A percentile compares a stretch with the other conserved stretches of the same genome.
phyloP scores from a whole-genome alignment of 1,284 basidiomycete genomes.

The Puccinia triticina region DNA sequence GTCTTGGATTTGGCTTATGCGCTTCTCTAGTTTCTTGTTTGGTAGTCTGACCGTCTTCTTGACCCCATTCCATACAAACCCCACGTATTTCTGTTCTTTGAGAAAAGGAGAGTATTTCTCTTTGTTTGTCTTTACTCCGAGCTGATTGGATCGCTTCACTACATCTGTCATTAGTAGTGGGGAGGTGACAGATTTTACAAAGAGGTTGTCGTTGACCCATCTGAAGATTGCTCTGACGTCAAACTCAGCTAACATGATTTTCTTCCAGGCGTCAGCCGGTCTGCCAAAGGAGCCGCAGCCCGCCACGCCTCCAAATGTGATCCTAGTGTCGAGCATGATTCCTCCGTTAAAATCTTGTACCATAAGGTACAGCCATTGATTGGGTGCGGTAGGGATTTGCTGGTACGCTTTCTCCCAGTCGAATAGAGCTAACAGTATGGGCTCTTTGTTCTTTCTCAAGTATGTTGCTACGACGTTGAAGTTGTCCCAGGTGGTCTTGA shows the following conservation, averaged over 20 bases:
- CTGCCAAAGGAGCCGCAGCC: slow-evolving; percentile 28
- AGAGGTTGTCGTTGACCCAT: too few relatives aligned
- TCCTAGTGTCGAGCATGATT: too few relatives aligned
- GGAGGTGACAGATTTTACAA: background rate
- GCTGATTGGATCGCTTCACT: background rate
- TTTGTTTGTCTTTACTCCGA: slow-evolving; percentile 3
- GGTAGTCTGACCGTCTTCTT: slow-evolving; percentile 13
- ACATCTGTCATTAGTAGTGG: background rate
- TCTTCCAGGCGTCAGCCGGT: slow-evolving; percentile 20
- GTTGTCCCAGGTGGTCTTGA: too few relatives aligned
- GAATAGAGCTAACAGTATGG: too few relatives aligned
- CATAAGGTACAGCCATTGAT: too few relatives aligned
- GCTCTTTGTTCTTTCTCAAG: too few relatives aligned
- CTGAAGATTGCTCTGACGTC: too few relatives aligned
- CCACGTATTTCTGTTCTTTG: slow-evolving; percentile 15
- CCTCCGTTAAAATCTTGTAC: too few relatives aligned
- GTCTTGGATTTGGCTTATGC: background rate
- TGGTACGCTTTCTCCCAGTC: too few relatives aligned
- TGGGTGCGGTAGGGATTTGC: too few relatives aligned
- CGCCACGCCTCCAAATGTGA: background rate
- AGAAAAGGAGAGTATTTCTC: background rate
- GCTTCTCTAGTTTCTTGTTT: too few relatives aligned
- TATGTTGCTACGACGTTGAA: too few relatives aligned
- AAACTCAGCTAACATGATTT: background rate
- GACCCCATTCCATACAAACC: slow-evolving; percentile 15